Base-by-base conservation (phyloP, 2,329 filamentous ascomycete species). In the Calonectria fujianensis region DNA sequence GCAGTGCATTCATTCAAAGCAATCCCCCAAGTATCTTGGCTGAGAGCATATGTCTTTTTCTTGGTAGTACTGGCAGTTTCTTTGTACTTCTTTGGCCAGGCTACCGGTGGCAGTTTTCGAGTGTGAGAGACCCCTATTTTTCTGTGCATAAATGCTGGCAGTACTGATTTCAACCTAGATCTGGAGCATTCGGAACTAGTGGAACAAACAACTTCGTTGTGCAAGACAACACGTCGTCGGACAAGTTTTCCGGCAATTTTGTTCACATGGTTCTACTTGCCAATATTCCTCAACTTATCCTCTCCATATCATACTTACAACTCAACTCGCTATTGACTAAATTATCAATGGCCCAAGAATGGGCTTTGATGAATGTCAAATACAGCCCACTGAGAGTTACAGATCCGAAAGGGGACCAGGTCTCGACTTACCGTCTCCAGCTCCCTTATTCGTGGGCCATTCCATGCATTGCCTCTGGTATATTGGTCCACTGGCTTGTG, bases 391-490 rank as follows among this genome's bases (percentile, higher is more conserved):
- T 68, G 13, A 52, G 65, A 20, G 65, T 68, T 24, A 68, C 65
- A n/a, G 65, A 68, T 1, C 65, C 65, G 2, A 68, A 52, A 45
- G 48, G 65, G 14, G 65, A 68, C 9, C 65, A 68, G 27, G 24
- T 35, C 4, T 68, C 65, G 3, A 68, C 65, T 14, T 68, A 68
- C 5, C 65, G 65, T 29, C 65, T 68, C 13, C 65, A 68, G 18
- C 48, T 68, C 9, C 50, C 65, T 41, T 68, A 68, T 45, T 68
- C 65, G 9, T 68, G 65, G 65, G 65, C 45, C 3, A 41, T 68
- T 2, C 65, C 50, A 27, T 68, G 65, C 35, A 68, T 54, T 9
- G 32, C 32, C 13, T 68, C 65, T 39, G 65, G 48, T 13, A 45
- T 68, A 39, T 39, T 68, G 16, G 10, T n/a, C 2, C 65, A 68